These are phyloP conservation scores for Wickerhamomyces tratensis DNA, from an alignment of 805 yeast genomes.

Conservation along the genomic window DNA sequence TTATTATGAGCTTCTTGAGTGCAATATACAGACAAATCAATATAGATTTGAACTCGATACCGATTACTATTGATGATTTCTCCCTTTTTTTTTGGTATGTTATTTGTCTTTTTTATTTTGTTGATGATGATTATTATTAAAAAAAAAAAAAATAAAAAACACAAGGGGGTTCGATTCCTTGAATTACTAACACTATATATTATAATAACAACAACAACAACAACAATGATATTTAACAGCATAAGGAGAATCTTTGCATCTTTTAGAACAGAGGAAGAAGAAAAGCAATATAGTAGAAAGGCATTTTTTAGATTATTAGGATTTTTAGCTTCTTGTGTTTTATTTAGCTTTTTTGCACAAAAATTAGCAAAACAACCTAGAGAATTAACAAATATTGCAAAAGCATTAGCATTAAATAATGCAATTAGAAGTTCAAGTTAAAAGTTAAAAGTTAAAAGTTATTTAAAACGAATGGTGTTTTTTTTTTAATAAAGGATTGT, in stretches of 20 bases:
- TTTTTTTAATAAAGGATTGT: too few species aligned
- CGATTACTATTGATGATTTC: constrained; percentile 47
- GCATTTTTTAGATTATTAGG: constrained; percentile 79
- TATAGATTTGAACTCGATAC: constrained; percentile 40
- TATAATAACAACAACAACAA: constrained; percentile 3
- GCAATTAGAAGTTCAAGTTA: constrained; percentile 5
- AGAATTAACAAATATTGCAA: constrained; percentile 14
- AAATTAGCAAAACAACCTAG: constrained; percentile 20
- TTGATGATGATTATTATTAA: not conserved
- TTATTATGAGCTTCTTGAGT: constrained; percentile 36
- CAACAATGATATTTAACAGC: constrained; percentile 55
- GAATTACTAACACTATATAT: not conserved
- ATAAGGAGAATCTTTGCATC: constrained; percentile 72
- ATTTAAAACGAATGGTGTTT: too few species aligned
- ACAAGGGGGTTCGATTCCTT: not conserved
- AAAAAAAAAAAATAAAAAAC: not conserved
- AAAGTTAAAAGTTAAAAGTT: too few species aligned
- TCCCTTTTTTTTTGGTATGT: constrained; percentile 14
- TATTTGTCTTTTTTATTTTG: constrained; percentile 1
- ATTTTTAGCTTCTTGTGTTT: constrained; percentile 70
- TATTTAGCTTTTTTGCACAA: constrained; percentile 76
- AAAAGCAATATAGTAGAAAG: constrained; percentile 59
- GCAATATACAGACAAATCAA: constrained; percentile 44
- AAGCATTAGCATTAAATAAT: constrained; percentile 12
- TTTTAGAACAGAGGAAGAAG: constrained; percentile 81